Percentiles rank a stretch among this genome's conserved stretches.
These are phyloP conservation scores for Pholiota microspora DNA, from an alignment of 768 basidiomycete species.

Conservation along the genomic window DNA sequence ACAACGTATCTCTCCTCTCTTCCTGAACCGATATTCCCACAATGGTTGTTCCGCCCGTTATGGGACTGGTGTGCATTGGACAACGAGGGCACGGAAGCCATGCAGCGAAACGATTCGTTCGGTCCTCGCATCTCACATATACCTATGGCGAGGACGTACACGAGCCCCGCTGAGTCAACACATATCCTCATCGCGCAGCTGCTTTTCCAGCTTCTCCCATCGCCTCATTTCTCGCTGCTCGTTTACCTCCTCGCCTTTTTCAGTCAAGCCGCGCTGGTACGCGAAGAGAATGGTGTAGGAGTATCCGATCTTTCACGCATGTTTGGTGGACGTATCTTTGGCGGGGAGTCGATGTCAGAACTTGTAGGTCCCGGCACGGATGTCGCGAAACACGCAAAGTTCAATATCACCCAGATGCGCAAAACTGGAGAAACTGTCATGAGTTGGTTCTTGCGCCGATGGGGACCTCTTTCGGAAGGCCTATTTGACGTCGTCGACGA, in stretches of 20 bases:
- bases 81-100: conserved; percentile 8
- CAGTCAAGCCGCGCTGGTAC: conserved; percentile 34
- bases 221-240: conserved; percentile 38
- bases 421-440: conserved; percentile 26
- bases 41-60: conserved; percentile 26
- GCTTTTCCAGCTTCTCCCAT: conserved; percentile 41
- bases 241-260: conserved; percentile 47
- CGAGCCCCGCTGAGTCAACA: conserved; percentile 16
- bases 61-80: conserved; percentile 34
- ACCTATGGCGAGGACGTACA: conserved; percentile 18
- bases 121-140: conserved; percentile 13
- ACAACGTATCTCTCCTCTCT: conserved; percentile 38
- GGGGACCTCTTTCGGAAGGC: conserved; percentile 29
- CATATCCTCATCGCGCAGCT: conserved; percentile 31
- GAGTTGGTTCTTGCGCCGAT: conserved; percentile 33
- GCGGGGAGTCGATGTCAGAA: conserved; percentile 15
- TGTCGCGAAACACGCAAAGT: background rate
- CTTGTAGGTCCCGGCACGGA: background rate
- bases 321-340: conserved; percentile 35
- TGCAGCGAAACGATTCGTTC: conserved; percentile 2
- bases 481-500: conserved; percentile 27
- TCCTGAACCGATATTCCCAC: conserved; percentile 36
- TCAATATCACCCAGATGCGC: background rate
- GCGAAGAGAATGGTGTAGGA: conserved; percentile 31
- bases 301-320: conserved; percentile 29